A percentile compares a stretch with the other conserved stretches of the same genome.
phyloP scores from a whole-genome alignment of 2,329 filamentous ascomycete species.

The Botrytis fabae region DNA sequence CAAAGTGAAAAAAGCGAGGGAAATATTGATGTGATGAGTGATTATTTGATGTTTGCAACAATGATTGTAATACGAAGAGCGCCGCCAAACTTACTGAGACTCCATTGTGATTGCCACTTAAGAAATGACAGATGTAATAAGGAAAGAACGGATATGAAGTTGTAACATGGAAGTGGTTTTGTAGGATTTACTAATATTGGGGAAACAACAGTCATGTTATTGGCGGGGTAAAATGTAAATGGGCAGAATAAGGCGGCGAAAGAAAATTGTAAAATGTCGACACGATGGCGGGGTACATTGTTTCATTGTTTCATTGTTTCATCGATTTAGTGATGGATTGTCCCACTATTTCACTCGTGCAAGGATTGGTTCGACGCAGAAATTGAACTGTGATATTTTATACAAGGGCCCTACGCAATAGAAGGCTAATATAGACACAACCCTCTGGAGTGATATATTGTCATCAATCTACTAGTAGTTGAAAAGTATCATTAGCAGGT shows the following conservation, averaged over 20 bases:
- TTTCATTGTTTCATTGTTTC: not conserved
- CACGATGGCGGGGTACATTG: not conserved
- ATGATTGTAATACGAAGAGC: not conserved
- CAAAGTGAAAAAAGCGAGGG: not conserved
- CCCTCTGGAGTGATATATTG: not conserved
- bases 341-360: not conserved
- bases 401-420: not conserved
- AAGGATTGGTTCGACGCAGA: not conserved
- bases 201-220: not conserved
- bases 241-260: conserved; percentile 13
- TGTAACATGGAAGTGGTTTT: not conserved
- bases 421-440: not conserved
- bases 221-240: conserved; percentile 7
- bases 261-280: not conserved
- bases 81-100: not conserved
- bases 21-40: not conserved
- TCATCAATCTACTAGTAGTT: not conserved
- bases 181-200: not conserved
- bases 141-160: not conserved
- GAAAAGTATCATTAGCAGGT: not conserved
- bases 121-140: not conserved
- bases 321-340: not conserved
- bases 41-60: not conserved
- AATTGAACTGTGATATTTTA: not conserved
- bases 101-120: not conserved